A percentile compares a stretch with the other conserved stretches of the same genome.
Conservation (phyloP, 768 basidiomycete genomes). For the Naganishia kalamii region DNA sequence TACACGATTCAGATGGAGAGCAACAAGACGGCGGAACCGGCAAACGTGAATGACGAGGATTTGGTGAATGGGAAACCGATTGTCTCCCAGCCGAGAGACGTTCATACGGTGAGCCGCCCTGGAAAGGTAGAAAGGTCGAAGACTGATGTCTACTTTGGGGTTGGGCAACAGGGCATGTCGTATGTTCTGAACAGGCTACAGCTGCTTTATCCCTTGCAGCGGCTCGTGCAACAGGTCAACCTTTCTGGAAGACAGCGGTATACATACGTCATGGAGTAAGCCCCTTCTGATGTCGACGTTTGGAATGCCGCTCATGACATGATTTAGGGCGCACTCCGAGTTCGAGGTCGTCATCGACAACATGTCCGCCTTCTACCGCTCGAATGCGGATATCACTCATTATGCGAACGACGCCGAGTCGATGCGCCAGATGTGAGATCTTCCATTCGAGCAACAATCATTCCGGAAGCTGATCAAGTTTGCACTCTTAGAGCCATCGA, state of each 20-base stretch:
- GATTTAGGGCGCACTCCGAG: conserved; percentile 11
- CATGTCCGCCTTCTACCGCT: conserved; percentile 15
- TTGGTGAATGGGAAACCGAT: conserved; percentile 6
- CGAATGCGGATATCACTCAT: conserved; percentile 1
- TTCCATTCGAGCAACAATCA: neutral
- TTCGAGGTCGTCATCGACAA: conserved; percentile 1
- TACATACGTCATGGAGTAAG: conserved; percentile 18
- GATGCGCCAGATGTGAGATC: neutral
- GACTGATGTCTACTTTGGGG: neutral
- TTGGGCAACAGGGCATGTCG: conserved; percentile 2
- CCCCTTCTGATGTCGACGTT: too few species aligned
- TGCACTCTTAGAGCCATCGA: neutral
- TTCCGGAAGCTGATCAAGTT: neutral
- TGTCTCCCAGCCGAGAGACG: conserved; percentile 12
- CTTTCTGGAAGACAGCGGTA: conserved; percentile 2
- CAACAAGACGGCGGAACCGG: conserved; percentile 16
- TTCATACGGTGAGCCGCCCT: conserved; percentile 22
- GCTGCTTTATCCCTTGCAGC: conserved; percentile 11
- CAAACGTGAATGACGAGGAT: conserved; percentile 21
- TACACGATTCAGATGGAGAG: conserved; percentile 4
- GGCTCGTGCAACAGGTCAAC: conserved; percentile 11
- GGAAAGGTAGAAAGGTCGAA: too few species aligned
- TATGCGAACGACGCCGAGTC: conserved; percentile 1
- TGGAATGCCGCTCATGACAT: neutral
- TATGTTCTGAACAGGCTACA: conserved; percentile 5